Percentiles rank a stretch among this genome's conserved stretches.
Conservation (phyloP, 2,329 filamentous ascomycete genomes). For the Sclerotinia sclerotiorum region DNA sequence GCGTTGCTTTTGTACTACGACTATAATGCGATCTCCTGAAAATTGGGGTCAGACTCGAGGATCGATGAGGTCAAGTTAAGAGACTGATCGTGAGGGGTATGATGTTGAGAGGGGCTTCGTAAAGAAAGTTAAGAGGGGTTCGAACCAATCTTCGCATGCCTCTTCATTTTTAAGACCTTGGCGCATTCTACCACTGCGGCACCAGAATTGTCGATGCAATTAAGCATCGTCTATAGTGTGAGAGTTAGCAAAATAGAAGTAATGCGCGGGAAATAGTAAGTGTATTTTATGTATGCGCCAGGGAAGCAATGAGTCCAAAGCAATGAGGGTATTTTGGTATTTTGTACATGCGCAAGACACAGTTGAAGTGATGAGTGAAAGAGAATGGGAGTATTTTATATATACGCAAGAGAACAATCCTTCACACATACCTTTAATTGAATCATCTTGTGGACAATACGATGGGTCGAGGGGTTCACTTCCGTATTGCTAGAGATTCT, state of each 20-base stretch:
- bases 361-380: neutral
- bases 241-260: neutral
- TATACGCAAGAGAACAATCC: neutral
- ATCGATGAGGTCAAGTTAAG: neutral
- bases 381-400: neutral
- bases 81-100: neutral
- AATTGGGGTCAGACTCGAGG: slow-evolving; percentile 10
- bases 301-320: neutral
- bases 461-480: slow-evolving; percentile 18
- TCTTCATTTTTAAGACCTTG: slow-evolving; percentile 87
- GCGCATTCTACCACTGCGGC: slow-evolving; percentile 96
- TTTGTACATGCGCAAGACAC: slow-evolving; percentile 5
- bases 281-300: slow-evolving; percentile 3
- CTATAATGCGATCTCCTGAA: slow-evolving; percentile 90
- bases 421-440: slow-evolving; percentile 74
- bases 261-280: neutral
- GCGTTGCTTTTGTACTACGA: slow-evolving; percentile 96
- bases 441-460: slow-evolving; percentile 67
- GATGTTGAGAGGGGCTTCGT: neutral
- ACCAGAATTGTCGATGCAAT: slow-evolving; percentile 98
- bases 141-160: slow-evolving; percentile 83
- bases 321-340: neutral
- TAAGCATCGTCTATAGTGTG: slow-evolving; percentile 81
- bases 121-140: slow-evolving; percentile 11
- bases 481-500: slow-evolving; percentile 20